Percentiles rank a stretch among this genome's conserved stretches.
Conservation (phyloP, 2,329 filamentous ascomycete genomes). For the Trichoderma semiorbis region DNA sequence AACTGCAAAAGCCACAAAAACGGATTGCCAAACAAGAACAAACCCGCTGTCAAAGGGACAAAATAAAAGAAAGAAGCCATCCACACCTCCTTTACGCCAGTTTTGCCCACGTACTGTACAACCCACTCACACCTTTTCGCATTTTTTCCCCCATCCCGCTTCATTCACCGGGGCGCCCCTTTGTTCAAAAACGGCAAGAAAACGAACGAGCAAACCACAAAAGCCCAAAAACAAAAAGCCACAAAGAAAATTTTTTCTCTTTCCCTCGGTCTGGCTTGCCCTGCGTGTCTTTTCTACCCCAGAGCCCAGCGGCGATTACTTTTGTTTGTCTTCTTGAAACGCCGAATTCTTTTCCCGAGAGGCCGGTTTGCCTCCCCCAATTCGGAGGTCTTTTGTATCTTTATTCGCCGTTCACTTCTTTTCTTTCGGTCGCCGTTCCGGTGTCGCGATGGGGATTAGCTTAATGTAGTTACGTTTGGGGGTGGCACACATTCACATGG, state of each 20-base stretch:
- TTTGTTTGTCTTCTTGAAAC: neutral
- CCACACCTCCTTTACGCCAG: neutral
- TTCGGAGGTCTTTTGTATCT: neutral
- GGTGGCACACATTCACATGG: neutral
- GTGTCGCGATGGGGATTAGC: neutral
- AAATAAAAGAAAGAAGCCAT: neutral
- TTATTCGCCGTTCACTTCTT: neutral
- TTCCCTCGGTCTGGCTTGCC: neutral
- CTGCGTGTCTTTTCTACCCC: neutral
- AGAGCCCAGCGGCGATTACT: neutral
- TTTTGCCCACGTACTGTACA: constrained; percentile 6
- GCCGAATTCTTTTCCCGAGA: neutral
- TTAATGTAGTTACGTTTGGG: neutral
- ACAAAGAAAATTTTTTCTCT: neutral
- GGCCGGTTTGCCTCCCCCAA: neutral
- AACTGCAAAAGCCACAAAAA: neutral
- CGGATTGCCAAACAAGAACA: neutral
- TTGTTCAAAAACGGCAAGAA: neutral
- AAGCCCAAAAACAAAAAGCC: neutral
- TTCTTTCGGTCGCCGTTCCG: neutral
- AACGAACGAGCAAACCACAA: neutral
- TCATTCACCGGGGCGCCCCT: neutral
- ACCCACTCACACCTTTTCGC: constrained; percentile 1
- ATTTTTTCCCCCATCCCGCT: neutral
- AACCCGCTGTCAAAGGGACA: neutral